phyloP scores from a whole-genome alignment of 78 protist genomes.

The Polysphondylium violaceum region DNA sequence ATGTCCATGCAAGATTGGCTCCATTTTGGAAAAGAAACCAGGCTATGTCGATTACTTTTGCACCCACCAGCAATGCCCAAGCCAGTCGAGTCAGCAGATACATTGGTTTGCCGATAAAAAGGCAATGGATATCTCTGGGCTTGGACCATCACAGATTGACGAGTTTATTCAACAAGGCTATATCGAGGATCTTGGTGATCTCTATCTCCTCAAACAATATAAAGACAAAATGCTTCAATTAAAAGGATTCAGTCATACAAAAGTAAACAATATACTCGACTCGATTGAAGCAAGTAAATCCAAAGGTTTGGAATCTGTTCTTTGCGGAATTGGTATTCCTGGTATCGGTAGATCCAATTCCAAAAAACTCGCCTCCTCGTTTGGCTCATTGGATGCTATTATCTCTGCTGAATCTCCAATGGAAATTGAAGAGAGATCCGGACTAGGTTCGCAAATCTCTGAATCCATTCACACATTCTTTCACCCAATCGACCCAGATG shows the following conservation, averaged over 20 bases:
- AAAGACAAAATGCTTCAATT: not conserved
- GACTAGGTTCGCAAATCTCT: slow-evolving; percentile 30
- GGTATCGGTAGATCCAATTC: slow-evolving; percentile 44
- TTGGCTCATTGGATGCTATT: not conserved
- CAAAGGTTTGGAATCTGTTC: slow-evolving; percentile 1
- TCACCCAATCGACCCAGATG: slow-evolving; percentile 16
- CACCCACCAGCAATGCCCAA: slow-evolving; percentile 7
- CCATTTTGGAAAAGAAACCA: not conserved
- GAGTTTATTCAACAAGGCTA: not conserved
- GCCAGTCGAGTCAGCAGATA: not conserved
- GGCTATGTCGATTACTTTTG: slow-evolving; percentile 48
- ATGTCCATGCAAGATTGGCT: slow-evolving; percentile 54
- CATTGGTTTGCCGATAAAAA: slow-evolving; percentile 50
- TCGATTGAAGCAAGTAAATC: slow-evolving; percentile 50
- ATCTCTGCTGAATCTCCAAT: not conserved
- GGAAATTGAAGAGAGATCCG: not conserved
- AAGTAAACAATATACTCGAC: slow-evolving; percentile 27
- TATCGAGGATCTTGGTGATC: slow-evolving; percentile 21
- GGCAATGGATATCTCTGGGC: slow-evolving; percentile 62
- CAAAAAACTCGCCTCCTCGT: slow-evolving; percentile 24
- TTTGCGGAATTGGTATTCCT: slow-evolving; percentile 54
- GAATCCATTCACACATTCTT: slow-evolving; percentile 15
- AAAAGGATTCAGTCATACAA: slow-evolving; percentile 32
- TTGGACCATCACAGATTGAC: slow-evolving; percentile 31
- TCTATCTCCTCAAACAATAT: slow-evolving; percentile 29